Base-by-base conservation (phyloP, 495 filamentous ascomycete genomes). In the Bombardia bombarda region DNA sequence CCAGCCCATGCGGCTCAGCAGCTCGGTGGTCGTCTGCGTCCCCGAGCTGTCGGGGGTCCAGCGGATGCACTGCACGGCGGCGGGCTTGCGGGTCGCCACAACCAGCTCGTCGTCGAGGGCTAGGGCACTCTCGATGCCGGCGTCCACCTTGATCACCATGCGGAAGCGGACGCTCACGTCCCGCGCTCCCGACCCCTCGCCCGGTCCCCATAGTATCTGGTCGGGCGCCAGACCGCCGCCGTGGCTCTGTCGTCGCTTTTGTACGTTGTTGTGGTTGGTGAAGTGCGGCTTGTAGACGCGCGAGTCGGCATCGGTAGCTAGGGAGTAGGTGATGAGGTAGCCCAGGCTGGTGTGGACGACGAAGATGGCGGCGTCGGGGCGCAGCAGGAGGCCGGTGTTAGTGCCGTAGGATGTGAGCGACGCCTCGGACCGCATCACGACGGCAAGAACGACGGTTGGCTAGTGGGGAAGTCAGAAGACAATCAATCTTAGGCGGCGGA, bases 111-210 rank as follows among this genome's bases (percentile, higher is more conserved):
- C 84, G 50, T 97, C 93, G 28, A 97, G 72, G 3, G 93, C 90
- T 36, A 97, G 62, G n/a, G 83, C 87, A 50, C 69, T 75, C 51
- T 79, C 79, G 48, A 99, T 95, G 1, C 93, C 93, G 7, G 93
- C 93, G 61, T 99, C 92, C 17, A 99, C 86, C 63, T 93, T 93
- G 45, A 99, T 96, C 18, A 93, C 90, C 87, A 96, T 96, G 39
- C 92, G 76, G 66, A 99, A 97, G 16, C 87, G 80, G 33, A 97
- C 71, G 47, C 79, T 96, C 35, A 92, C 79, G 60, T 97, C 90
- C 32, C 77, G 76, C 16, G 95, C 82, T 1, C 85, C 86, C 42
- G 75, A 80, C n/a, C 82, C 81, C 58, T 95, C 84, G 3, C 80
- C 83, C 8, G 79, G 70, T 0, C 80, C 83, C 56, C 76, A 62